These are phyloP conservation scores for Coemansia umbellata DNA, from an alignment of 192 early-diverging fungal genomes.

Conservation along the genomic window DNA sequence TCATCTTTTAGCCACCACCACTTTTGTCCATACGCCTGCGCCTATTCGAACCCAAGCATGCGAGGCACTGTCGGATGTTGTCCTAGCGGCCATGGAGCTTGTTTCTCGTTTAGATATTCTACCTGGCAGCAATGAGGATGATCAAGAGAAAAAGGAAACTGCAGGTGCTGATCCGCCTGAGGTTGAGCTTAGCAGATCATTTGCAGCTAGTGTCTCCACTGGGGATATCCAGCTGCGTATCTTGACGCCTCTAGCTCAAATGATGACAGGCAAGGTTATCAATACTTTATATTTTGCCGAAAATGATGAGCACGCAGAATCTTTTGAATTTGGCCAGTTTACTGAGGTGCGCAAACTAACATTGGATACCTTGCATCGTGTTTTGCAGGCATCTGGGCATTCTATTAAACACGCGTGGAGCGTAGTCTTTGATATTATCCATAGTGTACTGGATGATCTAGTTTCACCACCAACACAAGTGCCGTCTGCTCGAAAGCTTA, in stretches of 20 bases:
- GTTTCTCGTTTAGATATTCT: conserved; percentile 50
- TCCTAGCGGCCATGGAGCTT: conserved; percentile 67
- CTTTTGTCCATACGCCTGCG: conserved; percentile 50
- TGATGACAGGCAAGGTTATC: conserved; percentile 38
- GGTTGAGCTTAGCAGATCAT: background rate
- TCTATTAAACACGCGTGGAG: conserved; percentile 79
- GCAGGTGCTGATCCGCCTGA: background rate
- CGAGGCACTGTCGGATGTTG: conserved; percentile 69
- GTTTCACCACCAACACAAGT: conserved; percentile 12
- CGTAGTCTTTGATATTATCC: conserved; percentile 87
- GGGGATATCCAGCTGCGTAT: conserved; percentile 68
- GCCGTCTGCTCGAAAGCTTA: conserved; percentile 5
- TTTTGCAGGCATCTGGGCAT: conserved; percentile 89
- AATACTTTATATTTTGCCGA: too few relatives aligned
- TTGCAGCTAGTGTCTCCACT: conserved; percentile 49
- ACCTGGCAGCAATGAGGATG: background rate
- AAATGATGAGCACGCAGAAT: too few relatives aligned
- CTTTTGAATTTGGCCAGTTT: conserved; percentile 36
- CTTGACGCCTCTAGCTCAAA: conserved; percentile 56
- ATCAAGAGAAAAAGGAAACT: too few relatives aligned
- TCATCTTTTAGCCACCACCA: conserved; percentile 74
- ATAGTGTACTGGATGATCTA: conserved; percentile 15
- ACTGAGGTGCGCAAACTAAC: conserved; percentile 77
- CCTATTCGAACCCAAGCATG: conserved; percentile 76
- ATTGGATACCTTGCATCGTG: conserved; percentile 84